Evolutionary conservation across 805 yeast genomes (phyloP), one percentile per base, ranked within the genome.

Genomic region (Candida endomychidarum): DNA sequence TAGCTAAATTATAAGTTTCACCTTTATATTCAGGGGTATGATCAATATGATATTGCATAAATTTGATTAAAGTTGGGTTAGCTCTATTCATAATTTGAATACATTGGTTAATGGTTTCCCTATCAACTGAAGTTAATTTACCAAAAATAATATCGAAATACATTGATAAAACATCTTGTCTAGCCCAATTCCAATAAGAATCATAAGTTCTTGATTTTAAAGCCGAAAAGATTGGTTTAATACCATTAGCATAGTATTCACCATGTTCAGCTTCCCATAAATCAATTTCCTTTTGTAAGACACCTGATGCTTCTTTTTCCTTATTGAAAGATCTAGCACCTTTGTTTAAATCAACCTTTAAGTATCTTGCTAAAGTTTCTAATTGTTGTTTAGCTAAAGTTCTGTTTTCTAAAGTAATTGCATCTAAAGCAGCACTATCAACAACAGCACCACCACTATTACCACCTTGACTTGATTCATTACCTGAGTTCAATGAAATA

Each of bases 181-280:
- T 86, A 34, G 98, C 97, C 99, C 99, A 93, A 68, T 95, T 95
- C 99, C 99, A 93, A 68, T 90, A 89, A 16, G 97, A 89, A 68
- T 93, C 98, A 65, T 91, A 93, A 40, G 84, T 81, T 73, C 99
- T 86, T 20, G 97, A 96, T 74, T 93, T 93, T 69, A 86, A 77
- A 47, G 91, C 76, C 22, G 96, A 86, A 71, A 93, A 93, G 4
- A 83, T 80, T 29, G 98, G 96, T 51, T 81, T 74, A 55, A 93
- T 83, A 61, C 99, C 98, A 43, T 81, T 77, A 36, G 96, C 90
- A 63, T 90, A 93, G 58, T 82, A 82, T 56, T 93, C 99, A 53
- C 99, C 99, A 61, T 83, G 76, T 55, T 70, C 75, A 22, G 83
- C 79, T 65, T 83, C 78, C 91, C 91, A 86, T 64, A 86, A 75